Evolutionary conservation across 202 grass and related monocot species (phyloP).

Genomic region (Hordeum pubiflorum): DNA sequence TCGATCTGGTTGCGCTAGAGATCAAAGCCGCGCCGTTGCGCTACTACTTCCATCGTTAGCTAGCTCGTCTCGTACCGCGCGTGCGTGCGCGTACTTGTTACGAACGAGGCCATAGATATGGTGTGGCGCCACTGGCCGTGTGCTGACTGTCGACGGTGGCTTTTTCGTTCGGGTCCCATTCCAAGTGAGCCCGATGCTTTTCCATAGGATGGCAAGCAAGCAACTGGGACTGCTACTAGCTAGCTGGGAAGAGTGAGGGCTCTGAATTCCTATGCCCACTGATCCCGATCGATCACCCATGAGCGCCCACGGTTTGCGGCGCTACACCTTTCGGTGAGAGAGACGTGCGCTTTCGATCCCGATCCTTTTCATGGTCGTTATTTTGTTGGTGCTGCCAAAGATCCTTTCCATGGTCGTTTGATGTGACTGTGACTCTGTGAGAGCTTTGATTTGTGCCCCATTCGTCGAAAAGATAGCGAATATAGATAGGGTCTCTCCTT

Average conservation of each 20-base stretch:
- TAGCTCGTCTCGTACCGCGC: constrained; percentile 1
- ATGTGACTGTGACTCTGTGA: not conserved
- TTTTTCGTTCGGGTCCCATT: not conserved
- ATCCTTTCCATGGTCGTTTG: not conserved
- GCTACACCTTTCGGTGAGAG: constrained; percentile 1
- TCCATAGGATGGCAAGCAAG: not conserved
- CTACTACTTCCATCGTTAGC: not conserved
- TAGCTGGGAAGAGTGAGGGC: constrained; percentile 6
- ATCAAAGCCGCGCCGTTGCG: not conserved
- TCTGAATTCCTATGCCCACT: not conserved
- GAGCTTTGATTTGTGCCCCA: not conserved
- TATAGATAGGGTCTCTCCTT: not conserved
- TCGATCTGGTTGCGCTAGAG: not conserved
- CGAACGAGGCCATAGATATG: not conserved
- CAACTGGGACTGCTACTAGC: not conserved
- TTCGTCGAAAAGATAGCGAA: not conserved
- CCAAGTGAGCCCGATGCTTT: not conserved
- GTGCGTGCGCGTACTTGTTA: not conserved
- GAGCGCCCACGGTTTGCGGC: not conserved
- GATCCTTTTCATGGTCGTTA: not conserved
- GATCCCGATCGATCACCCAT: no score
- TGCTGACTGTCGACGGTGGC: not conserved
- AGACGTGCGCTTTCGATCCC: not conserved
- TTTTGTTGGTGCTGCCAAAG: not conserved
- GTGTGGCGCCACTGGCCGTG: not conserved